A percentile compares a stretch with the other conserved stretches of the same genome.
These are phyloP conservation scores for Cronartium ribicola DNA, from an alignment of 1,284 basidiomycete genomes.

Conservation along the genomic window DNA sequence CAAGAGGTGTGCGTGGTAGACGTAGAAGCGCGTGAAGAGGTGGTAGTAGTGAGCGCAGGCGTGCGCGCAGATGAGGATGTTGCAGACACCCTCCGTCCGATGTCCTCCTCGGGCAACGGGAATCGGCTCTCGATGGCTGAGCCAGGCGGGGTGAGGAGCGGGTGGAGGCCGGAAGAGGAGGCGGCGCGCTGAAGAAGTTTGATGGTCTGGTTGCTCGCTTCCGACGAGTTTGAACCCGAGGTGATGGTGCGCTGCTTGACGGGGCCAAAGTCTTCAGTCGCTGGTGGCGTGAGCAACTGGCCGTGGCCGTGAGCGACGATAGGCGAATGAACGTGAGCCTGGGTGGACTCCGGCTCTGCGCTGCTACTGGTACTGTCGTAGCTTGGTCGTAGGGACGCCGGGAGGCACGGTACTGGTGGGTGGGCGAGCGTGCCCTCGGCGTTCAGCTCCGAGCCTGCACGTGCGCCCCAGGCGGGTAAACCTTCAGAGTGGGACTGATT, in stretches of 20 bases:
- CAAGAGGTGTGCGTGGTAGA: background rate
- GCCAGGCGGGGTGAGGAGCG: background rate
- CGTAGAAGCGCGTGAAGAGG: background rate
- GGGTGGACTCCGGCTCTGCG: background rate
- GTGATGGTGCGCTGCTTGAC: background rate
- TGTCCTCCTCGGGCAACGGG: background rate
- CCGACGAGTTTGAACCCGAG: background rate
- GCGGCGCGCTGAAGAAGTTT: background rate
- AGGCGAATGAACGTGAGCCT: background rate
- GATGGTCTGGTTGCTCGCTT: background rate
- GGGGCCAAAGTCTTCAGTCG: too few species aligned
- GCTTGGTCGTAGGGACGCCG: background rate
- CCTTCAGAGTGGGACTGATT: background rate
- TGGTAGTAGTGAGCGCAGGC: background rate
- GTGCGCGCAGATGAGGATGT: background rate
- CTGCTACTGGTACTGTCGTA: slow-evolving; percentile 1
- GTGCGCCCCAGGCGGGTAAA: background rate
- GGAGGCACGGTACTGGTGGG: background rate
- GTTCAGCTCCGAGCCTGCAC: background rate
- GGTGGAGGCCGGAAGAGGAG: background rate
- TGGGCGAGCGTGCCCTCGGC: background rate
- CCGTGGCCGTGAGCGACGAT: background rate
- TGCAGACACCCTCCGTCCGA: background rate
- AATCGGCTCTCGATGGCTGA: too few species aligned
- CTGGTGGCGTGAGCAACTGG: background rate